A percentile compares a stretch with the other conserved stretches of the same genome.
These are phyloP conservation scores for Malassezia pachydermatis DNA, from an alignment of 1,284 basidiomycete species.

Conservation along the genomic window DNA sequence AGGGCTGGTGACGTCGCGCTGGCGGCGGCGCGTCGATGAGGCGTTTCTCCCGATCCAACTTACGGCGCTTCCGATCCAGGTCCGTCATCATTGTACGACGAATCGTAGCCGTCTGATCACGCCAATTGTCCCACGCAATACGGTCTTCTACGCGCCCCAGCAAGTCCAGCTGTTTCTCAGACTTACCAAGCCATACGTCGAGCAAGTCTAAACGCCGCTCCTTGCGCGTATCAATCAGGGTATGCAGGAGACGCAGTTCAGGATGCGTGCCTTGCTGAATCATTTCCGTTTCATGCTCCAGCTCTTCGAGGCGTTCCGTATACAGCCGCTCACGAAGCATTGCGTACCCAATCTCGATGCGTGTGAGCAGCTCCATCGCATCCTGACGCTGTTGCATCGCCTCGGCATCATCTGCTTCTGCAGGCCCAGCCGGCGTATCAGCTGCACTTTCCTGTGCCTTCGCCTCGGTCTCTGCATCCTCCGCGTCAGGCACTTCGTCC, in stretches of 20 bases:
- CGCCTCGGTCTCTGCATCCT: background rate
- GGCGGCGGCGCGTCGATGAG: slow-evolving; percentile 63
- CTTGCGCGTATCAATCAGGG: slow-evolving; percentile 47
- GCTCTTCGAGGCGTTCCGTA: slow-evolving; percentile 54
- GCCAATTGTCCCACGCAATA: slow-evolving; percentile 60
- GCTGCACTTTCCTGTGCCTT: background rate
- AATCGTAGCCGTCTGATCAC: slow-evolving; percentile 55
- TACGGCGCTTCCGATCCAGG: slow-evolving; percentile 65
- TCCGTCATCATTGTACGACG: slow-evolving; percentile 73
- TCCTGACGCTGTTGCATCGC: slow-evolving; percentile 44
- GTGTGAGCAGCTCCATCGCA: slow-evolving; percentile 53
- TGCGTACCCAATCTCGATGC: slow-evolving; percentile 55
- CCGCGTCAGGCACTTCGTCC: slow-evolving; percentile 12
- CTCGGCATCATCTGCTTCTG: slow-evolving; percentile 13
- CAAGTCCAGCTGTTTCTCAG: slow-evolving; percentile 62
- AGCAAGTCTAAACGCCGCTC: slow-evolving; percentile 47
- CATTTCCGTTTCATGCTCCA: slow-evolving; percentile 53
- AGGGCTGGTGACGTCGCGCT: slow-evolving; percentile 39
- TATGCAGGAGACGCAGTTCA: slow-evolving; percentile 65
- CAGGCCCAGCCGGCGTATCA: background rate
- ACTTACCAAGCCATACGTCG: slow-evolving; percentile 52
- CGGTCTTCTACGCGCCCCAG: slow-evolving; percentile 56
- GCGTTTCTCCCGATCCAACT: slow-evolving; percentile 68
- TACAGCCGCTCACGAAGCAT: slow-evolving; percentile 54
- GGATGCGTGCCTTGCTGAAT: slow-evolving; percentile 64